Evolutionary conservation across 306 rosid genomes (phyloP), one percentile per base, ranked within the genome.

Genomic region (Sesbania bispinosa): DNA sequence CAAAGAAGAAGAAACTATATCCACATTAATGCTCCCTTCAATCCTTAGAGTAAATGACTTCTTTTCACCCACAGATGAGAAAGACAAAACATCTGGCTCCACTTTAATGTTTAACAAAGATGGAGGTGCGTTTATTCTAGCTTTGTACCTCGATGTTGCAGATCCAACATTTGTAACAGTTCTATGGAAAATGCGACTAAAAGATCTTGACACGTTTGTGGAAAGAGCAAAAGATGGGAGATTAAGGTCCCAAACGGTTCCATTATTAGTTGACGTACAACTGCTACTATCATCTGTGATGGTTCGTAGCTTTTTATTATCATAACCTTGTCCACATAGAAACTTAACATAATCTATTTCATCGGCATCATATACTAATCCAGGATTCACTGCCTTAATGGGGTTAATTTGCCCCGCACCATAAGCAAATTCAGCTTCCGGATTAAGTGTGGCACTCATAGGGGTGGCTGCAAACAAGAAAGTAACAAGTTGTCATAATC

Each of bases 381-480:
- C 60, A 53, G 60, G 60, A 53, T 53, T 4, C 5, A 24, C 18
- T 24, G 60, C 60, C 36, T 13, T 53, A 4, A 53, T 11, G 6
- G 60, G 60, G 24, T 53, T 53, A 0, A 53, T 4, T 53, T 53
- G 35, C 47, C 47, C 47, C 5, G 47, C 47, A 8, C 47, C 86
- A n/a, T 82, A 74, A 14, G 78, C 81, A 24, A 82, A 64, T n/a
- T 82, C 83, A 15, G 75, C 86, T 24, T 74, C 75, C 0, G 58
- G 48, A 16, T 78, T 82, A 18, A 63, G 47, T 42, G 3, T 54
- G 1, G 63, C 6, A 24, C 64, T 78, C 81, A 82, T 9, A 3
- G 81, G 62, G 8, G 11, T 8, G 0, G 76, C 86, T 74, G 68
- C 11, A 73, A 7, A 23, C 7, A 13, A 15, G n/a, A 20, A 2